These are phyloP conservation scores for Arabidopsis suecica DNA, from an alignment of 345 rosid species.

Conservation along the genomic window DNA sequence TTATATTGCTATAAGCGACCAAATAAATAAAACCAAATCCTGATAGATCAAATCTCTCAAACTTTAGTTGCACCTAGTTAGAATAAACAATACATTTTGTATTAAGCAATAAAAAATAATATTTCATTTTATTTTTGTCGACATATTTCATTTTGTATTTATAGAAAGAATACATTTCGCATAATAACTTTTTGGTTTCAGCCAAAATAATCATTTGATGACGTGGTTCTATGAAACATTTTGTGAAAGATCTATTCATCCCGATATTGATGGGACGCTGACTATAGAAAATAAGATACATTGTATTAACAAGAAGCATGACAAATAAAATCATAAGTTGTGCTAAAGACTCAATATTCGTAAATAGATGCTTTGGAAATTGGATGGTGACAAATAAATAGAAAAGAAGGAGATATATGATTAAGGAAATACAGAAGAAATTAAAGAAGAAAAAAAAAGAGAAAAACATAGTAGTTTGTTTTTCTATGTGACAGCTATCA, in stretches of 20 bases:
- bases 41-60: slow-evolving; percentile 8
- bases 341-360: slow-evolving; percentile 7
- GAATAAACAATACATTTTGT: not conserved
- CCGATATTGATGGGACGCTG: slow-evolving; percentile 29
- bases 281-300: slow-evolving; percentile 21
- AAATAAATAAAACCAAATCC: slow-evolving; percentile 20
- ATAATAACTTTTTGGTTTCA: not conserved
- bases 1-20: slow-evolving; percentile 3
- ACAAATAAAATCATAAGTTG: not conserved
- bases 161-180: not conserved
- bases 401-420: not conserved
- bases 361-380: slow-evolving; percentile 24
- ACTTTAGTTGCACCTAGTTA: not conserved
- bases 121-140: too few relatives aligned
- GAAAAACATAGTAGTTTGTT: slow-evolving; percentile 29
- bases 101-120: too few relatives aligned
- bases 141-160: not conserved
- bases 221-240: slow-evolving; percentile 15
- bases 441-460: slow-evolving; percentile 24
- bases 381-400: slow-evolving; percentile 24
- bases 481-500: slow-evolving; percentile 46
- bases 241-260: slow-evolving; percentile 20
- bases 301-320: slow-evolving; percentile 20
- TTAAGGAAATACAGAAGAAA: slow-evolving; percentile 30
- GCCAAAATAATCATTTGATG: slow-evolving; percentile 22